Base-by-base conservation (phyloP, 2,329 filamentous ascomycete genomes). In the Diplodia sapinea region DNA sequence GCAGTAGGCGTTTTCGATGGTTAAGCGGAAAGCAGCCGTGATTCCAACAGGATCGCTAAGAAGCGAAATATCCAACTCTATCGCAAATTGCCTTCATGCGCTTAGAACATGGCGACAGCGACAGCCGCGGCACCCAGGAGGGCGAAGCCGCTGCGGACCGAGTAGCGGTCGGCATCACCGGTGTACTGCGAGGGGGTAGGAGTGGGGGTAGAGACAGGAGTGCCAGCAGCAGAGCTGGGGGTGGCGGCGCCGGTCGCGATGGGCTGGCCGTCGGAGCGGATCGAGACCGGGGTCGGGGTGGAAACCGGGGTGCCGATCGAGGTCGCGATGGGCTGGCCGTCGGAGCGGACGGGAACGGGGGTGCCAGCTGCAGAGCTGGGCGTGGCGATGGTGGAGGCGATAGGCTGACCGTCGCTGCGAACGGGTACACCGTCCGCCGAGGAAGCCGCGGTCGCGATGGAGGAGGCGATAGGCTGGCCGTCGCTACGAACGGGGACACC, bases 141-240 rank as follows among this genome's bases (percentile, higher is more conserved):
- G 23, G 66, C 66, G 20, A 68, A 8, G 13, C 66, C 66, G 38
- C 57, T 63, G 29, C 66, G 57, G n/a, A 56, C 29, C n/a, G 20
- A 20, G 66, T 17, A 47, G 38, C 47, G 36, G 29, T 17, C 13
- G 31, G 66, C 57, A 13, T 12, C 65, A 13, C 66, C 66, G 3
- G 66, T 68, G 66, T 29, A 69, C 5, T 50, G 31, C n/a, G 69
- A 69, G 17, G 69, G 66, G 12, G 70, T 68, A 8, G 73, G 72
- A 50, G 70, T 31, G 47, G 73, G 69, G 3, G 70, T 63, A 43
- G 71, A 52, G 12, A 68, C 59, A 15, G 70, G 63, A 33, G 65
- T 59, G 49, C 66, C 26, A 26, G n/a, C 51, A 31, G 70, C 68
- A 12, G 38, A 50, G 26, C 38, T 15, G 47, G 51, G 51, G 6